Evolutionary conservation across 306 rosid species (phyloP), one percentile per base, ranked within the genome.

Genomic region (Vicia faba): DNA sequence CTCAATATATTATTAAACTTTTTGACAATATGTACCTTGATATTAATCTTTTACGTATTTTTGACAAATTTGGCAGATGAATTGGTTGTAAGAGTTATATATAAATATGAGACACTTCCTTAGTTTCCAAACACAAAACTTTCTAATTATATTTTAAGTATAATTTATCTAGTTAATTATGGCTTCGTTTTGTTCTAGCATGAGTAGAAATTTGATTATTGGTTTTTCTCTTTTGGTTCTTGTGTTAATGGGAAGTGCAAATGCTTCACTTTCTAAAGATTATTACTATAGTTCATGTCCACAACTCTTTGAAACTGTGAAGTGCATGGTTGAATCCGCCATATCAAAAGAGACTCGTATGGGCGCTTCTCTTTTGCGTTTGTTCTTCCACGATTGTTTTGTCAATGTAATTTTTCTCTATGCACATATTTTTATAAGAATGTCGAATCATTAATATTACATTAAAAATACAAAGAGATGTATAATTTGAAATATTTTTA

Each of bases 301-400:
- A 0, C 70, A 73, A 1, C 84, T 92, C 65, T 43, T 79, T 36
- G 38, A 84, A 41, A 77, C 84, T 1, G 93, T 92, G 35, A 86
- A 76, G 68, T 56, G 77, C 49, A 64, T 70, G 0, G 86, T 92
- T 19, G 80, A 75, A 15, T 77, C 89, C 0, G 96, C 93, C 5
- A 75, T 92, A 19, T 12, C 64, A 0, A 92, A 82, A 5, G 98
- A 89, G 69, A 19, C 96, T 19, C 87, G 98, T 15, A 92, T 87
- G 91, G 98, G 96, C n/a, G 96, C 96, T 70, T 92, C 98, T 50
- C 82, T 92, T 65, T 88, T 92, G 9, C 98, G 98, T 64, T 64
- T 92, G 73, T 86, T 84, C 86, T 92, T 92, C 71, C 98, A 89
- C 8, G 96, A 92, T 31, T 92, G 96, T 61, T 87, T 92, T 57